Conservation (phyloP, 805 yeast genomes). For the Candida odintsovae region DNA sequence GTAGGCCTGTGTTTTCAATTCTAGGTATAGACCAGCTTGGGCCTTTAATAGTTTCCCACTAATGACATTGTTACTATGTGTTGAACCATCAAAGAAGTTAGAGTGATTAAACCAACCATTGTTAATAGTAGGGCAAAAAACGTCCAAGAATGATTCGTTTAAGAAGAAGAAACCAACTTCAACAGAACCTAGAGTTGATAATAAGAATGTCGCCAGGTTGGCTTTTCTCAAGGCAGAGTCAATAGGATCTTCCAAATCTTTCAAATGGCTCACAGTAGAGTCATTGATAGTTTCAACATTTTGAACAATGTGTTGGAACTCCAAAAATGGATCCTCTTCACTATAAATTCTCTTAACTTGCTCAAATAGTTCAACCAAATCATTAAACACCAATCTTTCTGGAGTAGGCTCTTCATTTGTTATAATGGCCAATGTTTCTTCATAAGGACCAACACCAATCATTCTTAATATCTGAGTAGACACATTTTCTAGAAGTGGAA, state of each 20-base stretch:
- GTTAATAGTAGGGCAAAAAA: slow-evolving; percentile 71
- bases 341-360: slow-evolving; percentile 67
- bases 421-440: slow-evolving; percentile 65
- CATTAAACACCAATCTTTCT: slow-evolving; percentile 57
- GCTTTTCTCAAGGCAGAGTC: slow-evolving; percentile 64
- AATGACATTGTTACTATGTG: slow-evolving; percentile 5
- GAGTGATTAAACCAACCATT: slow-evolving; percentile 12
- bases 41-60: slow-evolving; percentile 62
- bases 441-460: slow-evolving; percentile 69
- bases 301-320: slow-evolving; percentile 64
- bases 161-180: slow-evolving; percentile 85
- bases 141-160: slow-evolving; percentile 78
- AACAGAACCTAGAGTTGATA: slow-evolving; percentile 80
- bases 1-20: slow-evolving; percentile 91
- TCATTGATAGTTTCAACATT: slow-evolving; percentile 28
- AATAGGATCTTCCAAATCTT: slow-evolving; percentile 16
- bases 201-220: slow-evolving; percentile 79
- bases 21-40: slow-evolving; percentile 75
- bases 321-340: slow-evolving; percentile 64
- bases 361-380: slow-evolving; percentile 70
- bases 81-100: slow-evolving; percentile 12
- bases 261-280: slow-evolving; percentile 3
- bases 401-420: slow-evolving; percentile 59
- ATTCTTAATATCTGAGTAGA: slow-evolving; percentile 74
- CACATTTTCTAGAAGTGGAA: slow-evolving; percentile 76